Conservation (phyloP, 1,284 basidiomycete genomes). For the Ganoderma resinaceum region DNA sequence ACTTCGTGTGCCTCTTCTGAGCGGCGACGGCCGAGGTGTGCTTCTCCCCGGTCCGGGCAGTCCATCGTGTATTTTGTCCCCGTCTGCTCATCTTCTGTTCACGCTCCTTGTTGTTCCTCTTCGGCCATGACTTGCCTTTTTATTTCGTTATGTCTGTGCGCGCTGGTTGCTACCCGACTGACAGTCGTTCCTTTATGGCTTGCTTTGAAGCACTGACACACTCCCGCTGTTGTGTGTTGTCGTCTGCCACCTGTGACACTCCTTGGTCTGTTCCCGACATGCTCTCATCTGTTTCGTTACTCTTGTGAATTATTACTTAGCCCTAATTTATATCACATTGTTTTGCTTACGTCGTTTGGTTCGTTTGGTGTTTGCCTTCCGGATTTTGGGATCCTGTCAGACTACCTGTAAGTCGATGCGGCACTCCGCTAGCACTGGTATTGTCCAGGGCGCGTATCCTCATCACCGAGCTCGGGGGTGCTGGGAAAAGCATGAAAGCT, state of each 20-base stretch:
- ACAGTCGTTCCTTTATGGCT: background rate
- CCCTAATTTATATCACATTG: conserved; percentile 27
- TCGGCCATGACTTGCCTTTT: background rate
- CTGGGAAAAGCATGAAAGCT: background rate
- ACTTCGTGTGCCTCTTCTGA: conserved; percentile 65
- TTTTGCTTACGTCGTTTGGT: conserved; percentile 1
- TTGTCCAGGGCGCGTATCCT: background rate
- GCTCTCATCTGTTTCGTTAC: conserved; percentile 25
- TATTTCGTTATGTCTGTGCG: background rate
- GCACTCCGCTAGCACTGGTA: background rate
- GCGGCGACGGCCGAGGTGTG: background rate
- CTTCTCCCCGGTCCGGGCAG: background rate
- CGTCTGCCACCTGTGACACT: background rate
- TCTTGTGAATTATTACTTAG: conserved; percentile 25
- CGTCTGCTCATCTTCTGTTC: background rate
- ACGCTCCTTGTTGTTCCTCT: background rate
- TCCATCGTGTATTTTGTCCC: background rate
- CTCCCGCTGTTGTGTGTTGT: conserved; percentile 2
- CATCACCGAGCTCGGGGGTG: too few species aligned
- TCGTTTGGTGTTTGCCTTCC: too few species aligned
- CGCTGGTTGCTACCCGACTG: background rate
- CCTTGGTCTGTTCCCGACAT: conserved; percentile 7
- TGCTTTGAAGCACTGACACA: background rate
- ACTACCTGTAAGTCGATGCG: background rate
- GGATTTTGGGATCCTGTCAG: background rate